phyloP scores from a whole-genome alignment of 805 yeast species.

The Scheffersomyces stipitis region DNA sequence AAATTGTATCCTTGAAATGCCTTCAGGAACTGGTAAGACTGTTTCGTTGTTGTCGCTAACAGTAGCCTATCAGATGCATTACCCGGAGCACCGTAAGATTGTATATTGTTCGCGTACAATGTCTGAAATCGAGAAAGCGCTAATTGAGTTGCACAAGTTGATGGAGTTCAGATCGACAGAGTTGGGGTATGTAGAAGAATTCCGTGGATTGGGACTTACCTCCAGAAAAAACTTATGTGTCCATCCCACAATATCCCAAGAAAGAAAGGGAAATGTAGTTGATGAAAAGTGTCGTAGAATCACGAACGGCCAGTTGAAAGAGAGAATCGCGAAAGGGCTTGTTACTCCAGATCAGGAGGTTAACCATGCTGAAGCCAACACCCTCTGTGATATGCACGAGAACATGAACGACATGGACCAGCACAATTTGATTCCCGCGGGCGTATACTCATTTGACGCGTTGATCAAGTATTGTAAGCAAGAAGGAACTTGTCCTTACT shows the following conservation, averaged over 20 bases:
- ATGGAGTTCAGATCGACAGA: constrained; percentile 86
- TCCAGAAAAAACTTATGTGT: constrained; percentile 92
- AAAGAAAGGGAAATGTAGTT: constrained; percentile 86
- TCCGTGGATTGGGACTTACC: constrained; percentile 90
- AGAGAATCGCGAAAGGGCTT: constrained; percentile 49
- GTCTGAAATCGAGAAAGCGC: constrained; percentile 98
- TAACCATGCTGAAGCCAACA: constrained; percentile 34
- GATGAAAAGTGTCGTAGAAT: constrained; percentile 95
- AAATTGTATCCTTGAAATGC: constrained; percentile 96
- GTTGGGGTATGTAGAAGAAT: constrained; percentile 84
- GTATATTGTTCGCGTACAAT: constrained; percentile 98
- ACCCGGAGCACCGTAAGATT: constrained; percentile 91
- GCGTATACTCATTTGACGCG: constrained; percentile 92
- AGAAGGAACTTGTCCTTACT: constrained; percentile 89
- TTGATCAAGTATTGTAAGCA: constrained; percentile 73
- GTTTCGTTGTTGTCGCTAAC: constrained; percentile 87
- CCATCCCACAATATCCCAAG: constrained; percentile 84
- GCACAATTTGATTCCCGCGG: constrained; percentile 83
- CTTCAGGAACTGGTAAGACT: constrained; percentile 99
- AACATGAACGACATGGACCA: constrained; percentile 84
- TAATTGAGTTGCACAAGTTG: constrained; percentile 82
- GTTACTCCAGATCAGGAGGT: constrained; percentile 49
- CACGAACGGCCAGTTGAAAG: constrained; percentile 87
- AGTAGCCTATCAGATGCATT: constrained; percentile 92
- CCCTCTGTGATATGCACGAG: constrained; percentile 86